Evolutionary conservation across 805 yeast genomes (phyloP), one percentile per base, ranked within the genome.

Genomic region (Saccharomycopsis sp.): DNA sequence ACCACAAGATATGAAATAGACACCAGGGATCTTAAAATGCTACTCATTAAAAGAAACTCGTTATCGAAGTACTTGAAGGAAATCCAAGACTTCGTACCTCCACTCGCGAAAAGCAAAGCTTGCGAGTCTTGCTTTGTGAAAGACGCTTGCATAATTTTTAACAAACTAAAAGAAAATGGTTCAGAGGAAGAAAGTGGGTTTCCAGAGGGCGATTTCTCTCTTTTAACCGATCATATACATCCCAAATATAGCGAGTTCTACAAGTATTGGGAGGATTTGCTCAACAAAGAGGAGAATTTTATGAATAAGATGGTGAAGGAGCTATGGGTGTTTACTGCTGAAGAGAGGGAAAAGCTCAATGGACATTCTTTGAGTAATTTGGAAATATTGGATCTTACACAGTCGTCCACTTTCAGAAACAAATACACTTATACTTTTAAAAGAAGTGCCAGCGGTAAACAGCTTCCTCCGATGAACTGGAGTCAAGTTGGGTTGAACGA

Each of bases 221-320:
- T 51, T 1, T 43, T 74, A 4, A 77, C 85, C 0, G 57, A 51
- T 0, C 85, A 79, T 53, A 55, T 83, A 31, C 56, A 52, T 7
- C 59, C 59, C 1, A 40, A 46, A 6, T 77, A 84, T 43, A 55
- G 59, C 4, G 61, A 61, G 2, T 92, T 82, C 53, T 79, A 76
- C 55, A 62, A 65, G 29, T 72, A 78, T 41, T 89, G 96, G 94
- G 84, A 84, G 52, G 61, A 61, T 12, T 58, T 86, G 4, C 62
- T 92, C 4, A 73, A 81, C 0, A 74, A 76, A 49, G 97, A 89
- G 57, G 94, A 80, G 50, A 68, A 75, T 1, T 65, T 77, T 4
- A 53, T 71, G 34, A 64, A 64, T 10, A 63, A 68, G 26, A 55
- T 70, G 34, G 73, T 72, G 36, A 70, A 71, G 36, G 83, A 84